phyloP scores from a whole-genome alignment of 768 basidiomycete genomes.

The Leccinum uliginosum region DNA sequence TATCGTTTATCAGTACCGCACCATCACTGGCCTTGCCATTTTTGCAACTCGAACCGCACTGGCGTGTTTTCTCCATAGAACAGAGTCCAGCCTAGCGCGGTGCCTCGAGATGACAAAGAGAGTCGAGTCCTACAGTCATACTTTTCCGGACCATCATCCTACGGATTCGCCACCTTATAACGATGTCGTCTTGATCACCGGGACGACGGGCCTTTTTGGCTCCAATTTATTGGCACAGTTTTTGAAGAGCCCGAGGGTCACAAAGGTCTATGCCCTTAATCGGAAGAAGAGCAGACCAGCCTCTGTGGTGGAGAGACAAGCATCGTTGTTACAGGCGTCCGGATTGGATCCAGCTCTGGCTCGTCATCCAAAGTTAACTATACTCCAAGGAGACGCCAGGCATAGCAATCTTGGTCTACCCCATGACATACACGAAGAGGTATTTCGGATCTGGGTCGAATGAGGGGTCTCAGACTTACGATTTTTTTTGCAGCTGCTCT shows the following conservation, averaged over 20 bases:
- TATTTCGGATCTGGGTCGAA: not conserved
- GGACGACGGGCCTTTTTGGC: conserved; percentile 34
- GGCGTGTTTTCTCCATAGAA: conserved; percentile 9
- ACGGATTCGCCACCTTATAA: not conserved
- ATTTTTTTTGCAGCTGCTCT: conserved; percentile 9
- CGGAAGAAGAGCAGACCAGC: conserved; percentile 13
- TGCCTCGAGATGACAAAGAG: conserved; percentile 14
- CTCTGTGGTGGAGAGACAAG: conserved; percentile 25
- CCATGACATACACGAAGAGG: conserved; percentile 25
- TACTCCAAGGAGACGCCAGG: conserved; percentile 31
- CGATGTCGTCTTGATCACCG: conserved; percentile 30
- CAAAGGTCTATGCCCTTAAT: conserved; percentile 30
- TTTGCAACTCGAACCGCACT: conserved; percentile 12
- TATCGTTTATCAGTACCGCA: conserved; percentile 36
- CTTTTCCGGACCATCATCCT: conserved; percentile 11
- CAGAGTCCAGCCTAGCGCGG: conserved; percentile 12
- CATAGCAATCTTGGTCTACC: conserved; percentile 24
- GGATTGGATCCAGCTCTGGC: conserved; percentile 30
- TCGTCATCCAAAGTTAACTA: conserved; percentile 26
- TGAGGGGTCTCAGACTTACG: not conserved
- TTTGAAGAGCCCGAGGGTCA: conserved; percentile 9
- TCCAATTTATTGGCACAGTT: conserved; percentile 25
- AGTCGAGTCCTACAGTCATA: not conserved
- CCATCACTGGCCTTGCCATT: conserved; percentile 24
- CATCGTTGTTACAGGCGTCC: conserved; percentile 22